Conservation (phyloP, 495 filamentous ascomycete species). For the Evernia prunastri region DNA sequence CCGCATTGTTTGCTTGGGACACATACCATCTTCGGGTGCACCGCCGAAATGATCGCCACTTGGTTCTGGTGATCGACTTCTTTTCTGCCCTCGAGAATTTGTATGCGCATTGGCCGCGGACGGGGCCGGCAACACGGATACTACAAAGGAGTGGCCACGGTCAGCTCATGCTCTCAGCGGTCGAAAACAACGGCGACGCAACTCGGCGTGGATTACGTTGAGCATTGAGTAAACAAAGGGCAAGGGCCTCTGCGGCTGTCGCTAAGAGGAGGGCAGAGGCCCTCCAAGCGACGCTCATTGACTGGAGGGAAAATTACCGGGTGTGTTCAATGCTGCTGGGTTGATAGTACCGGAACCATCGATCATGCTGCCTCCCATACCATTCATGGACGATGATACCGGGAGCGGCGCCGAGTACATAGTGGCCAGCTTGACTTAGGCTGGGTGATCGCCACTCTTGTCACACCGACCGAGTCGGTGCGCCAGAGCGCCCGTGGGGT, state of each 20-base stretch:
- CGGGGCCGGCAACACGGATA: slow-evolving; percentile 41
- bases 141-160: slow-evolving; percentile 29
- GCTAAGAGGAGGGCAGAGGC: slow-evolving; percentile 14
- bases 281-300: slow-evolving; percentile 19
- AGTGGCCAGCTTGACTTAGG: slow-evolving; percentile 29
- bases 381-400: slow-evolving; percentile 50
- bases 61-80: slow-evolving; percentile 84
- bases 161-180: slow-evolving; percentile 15
- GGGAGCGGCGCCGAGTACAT: slow-evolving; percentile 53
- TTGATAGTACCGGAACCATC: slow-evolving; percentile 77
- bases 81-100: slow-evolving; percentile 75
- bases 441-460: slow-evolving; percentile 10
- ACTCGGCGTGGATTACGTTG: not conserved
- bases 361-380: slow-evolving; percentile 54
- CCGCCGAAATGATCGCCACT: slow-evolving; percentile 53
- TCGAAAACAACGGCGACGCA: slow-evolving; percentile 5
- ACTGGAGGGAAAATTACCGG: slow-evolving; percentile 41
- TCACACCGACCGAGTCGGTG: slow-evolving; percentile 21
- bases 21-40: slow-evolving; percentile 82
- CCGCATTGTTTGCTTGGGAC: slow-evolving; percentile 23
- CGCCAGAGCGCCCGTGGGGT: slow-evolving; percentile 22
- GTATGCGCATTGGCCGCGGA: slow-evolving; percentile 43
- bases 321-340: slow-evolving; percentile 63
- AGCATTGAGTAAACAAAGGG: not conserved
- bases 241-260: slow-evolving; percentile 17